Evolutionary conservation across 2,329 filamentous ascomycete genomes (phyloP).

Genomic region (Cladorrhinum sp.): DNA sequence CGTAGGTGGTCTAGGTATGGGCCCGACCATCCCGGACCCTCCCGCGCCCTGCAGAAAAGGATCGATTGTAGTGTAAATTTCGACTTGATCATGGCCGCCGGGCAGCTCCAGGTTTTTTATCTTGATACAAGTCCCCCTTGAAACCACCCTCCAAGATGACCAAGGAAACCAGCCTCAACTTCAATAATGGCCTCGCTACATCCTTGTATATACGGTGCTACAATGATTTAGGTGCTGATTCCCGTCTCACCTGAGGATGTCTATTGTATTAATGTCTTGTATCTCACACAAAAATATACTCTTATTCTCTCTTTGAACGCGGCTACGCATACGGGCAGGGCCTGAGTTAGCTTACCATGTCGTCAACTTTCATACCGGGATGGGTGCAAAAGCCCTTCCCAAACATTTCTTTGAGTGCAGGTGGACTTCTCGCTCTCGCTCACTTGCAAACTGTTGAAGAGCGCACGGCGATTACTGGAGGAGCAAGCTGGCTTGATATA

Average conservation of each 20-base stretch:
- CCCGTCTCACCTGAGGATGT: not conserved
- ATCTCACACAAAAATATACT: not conserved
- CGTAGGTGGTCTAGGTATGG: too few species aligned
- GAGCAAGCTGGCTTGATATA: conserved; percentile 53
- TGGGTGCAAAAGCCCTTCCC: conserved; percentile 48
- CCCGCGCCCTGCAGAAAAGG: not conserved
- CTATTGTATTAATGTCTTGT: not conserved
- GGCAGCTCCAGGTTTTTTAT: not conserved
- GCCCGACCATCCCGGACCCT: not conserved
- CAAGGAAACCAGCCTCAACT: not conserved
- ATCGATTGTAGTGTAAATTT: not conserved
- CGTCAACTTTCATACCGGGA: conserved; percentile 32
- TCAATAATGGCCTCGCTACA: not conserved
- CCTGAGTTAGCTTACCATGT: not conserved
- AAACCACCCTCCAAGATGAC: not conserved
- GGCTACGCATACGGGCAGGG: not conserved
- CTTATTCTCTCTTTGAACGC: not conserved
- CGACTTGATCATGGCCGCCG: not conserved
- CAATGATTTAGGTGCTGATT: conserved; percentile 1
- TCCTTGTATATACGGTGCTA: not conserved
- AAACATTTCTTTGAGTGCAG: conserved; percentile 45
- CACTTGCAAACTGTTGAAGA: conserved; percentile 55
- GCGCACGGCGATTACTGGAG: conserved; percentile 55
- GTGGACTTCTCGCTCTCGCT: conserved; percentile 57
- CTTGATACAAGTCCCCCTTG: not conserved